Percentiles rank a stretch among this genome's conserved stretches.
Evolutionary conservation across 257 asterid genomes (phyloP).

Genomic region (Osmanthus fragrans): DNA sequence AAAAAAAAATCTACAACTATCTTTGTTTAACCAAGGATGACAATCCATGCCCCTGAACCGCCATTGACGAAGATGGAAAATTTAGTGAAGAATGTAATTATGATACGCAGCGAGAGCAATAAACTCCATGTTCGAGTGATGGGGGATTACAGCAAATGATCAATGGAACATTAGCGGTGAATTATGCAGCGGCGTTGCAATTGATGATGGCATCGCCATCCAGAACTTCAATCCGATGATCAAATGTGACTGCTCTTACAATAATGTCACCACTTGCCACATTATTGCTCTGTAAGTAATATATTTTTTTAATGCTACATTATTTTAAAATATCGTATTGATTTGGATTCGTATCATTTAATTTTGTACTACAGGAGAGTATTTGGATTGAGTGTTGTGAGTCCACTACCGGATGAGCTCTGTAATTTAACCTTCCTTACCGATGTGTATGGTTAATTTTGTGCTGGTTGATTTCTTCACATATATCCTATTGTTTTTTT

Average conservation of each 20-base stretch:
- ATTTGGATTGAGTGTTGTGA: constrained; percentile 28
- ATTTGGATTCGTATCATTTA: no score
- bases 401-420: constrained; percentile 48
- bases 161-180: constrained; percentile 4
- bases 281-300: constrained; percentile 36
- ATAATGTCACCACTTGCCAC: constrained; percentile 34
- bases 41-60: no score
- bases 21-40: no score
- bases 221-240: constrained; percentile 33
- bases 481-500: no score
- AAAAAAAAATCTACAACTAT: no score
- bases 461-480: not conserved
- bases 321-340: no score
- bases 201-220: not conserved
- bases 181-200: constrained; percentile 43
- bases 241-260: constrained; percentile 42
- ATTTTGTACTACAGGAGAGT: constrained; percentile 19
- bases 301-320: no score
- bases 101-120: constrained; percentile 3
- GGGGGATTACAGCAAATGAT: not conserved
- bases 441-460: constrained; percentile 37
- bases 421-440: constrained; percentile 53
- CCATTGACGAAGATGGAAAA: not conserved
- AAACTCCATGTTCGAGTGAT: constrained; percentile 27
- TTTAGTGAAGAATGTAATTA: not conserved